Conservation (phyloP, 495 filamentous ascomycete species). For the Achaetomiella virescens region DNA sequence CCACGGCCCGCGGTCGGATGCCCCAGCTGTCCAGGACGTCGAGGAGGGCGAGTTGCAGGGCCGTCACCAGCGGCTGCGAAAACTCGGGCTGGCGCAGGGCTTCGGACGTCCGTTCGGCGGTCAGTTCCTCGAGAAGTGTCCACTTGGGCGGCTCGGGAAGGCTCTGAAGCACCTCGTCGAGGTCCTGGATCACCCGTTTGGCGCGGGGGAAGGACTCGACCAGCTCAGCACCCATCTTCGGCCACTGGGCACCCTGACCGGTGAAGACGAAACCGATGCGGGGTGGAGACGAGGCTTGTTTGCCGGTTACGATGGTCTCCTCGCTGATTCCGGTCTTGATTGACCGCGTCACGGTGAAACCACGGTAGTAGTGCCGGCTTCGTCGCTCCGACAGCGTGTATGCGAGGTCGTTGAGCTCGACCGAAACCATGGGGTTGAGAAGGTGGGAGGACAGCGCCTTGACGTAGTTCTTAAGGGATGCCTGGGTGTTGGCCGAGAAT, state of each 20-base stretch:
- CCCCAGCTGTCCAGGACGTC: constrained; percentile 18
- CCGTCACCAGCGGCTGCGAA: constrained; percentile 18
- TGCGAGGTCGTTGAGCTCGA: constrained; percentile 6
- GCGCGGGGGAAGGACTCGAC: constrained; percentile 1
- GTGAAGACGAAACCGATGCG: constrained; percentile 18
- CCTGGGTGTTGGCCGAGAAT: not conserved
- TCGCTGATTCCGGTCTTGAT: too few species aligned
- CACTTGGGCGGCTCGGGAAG: constrained; percentile 1
- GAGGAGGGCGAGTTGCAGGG: constrained; percentile 22
- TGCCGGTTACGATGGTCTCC: not conserved
- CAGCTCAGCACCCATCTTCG: constrained; percentile 15
- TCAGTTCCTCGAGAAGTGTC: not conserved
- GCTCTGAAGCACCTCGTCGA: constrained; percentile 12
- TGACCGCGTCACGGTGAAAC: not conserved
- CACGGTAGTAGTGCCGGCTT: constrained; percentile 9
- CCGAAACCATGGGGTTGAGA: constrained; percentile 15
- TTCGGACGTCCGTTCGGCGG: not conserved
- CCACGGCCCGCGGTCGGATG: constrained; percentile 15
- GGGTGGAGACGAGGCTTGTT: not conserved
- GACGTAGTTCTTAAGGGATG: not conserved
- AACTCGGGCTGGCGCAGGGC: constrained; percentile 12
- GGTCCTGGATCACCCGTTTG: not conserved
- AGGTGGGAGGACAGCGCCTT: constrained; percentile 17
- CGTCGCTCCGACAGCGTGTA: constrained; percentile 21
- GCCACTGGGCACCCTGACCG: constrained; percentile 20